A percentile compares a stretch with the other conserved stretches of the same genome.
These are phyloP conservation scores for Ensete glaucum DNA, from an alignment of 176 grass and related monocot genomes.

Conservation along the genomic window DNA sequence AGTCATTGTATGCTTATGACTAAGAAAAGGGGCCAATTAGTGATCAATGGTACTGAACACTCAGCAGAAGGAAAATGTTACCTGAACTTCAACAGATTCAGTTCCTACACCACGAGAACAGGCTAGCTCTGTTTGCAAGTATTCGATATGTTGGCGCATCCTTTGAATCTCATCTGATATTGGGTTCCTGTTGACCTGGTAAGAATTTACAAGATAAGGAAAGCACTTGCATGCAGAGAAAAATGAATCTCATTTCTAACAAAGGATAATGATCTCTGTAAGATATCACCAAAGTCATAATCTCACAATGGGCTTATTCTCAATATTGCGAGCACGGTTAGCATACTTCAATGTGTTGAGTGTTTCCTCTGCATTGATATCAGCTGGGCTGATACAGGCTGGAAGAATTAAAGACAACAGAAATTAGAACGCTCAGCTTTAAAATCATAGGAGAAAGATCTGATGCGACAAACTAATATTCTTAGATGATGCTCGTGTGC, in stretches of 20 bases:
- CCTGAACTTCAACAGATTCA: conserved; percentile 64
- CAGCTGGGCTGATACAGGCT: conserved; percentile 95
- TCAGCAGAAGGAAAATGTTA: conserved; percentile 14
- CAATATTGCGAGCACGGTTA: conserved; percentile 90
- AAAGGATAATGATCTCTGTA: neutral
- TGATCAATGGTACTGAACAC: no score
- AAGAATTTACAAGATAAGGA: conserved; percentile 11
- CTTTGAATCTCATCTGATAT: conserved; percentile 95
- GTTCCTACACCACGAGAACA: conserved; percentile 61
- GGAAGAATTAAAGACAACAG: conserved; percentile 32
- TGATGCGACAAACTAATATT: no score
- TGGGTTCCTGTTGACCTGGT: conserved; percentile 92
- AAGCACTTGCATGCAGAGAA: conserved; percentile 5
- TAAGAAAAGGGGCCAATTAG: no score
- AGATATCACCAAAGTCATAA: neutral
- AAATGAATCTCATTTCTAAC: neutral
- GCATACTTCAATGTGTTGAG: conserved; percentile 95
- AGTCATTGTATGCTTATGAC: no score
- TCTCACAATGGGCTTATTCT: conserved; percentile 87
- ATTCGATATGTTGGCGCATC: conserved; percentile 85
- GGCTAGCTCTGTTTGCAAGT: conserved; percentile 75
- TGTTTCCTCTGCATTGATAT: conserved; percentile 96
- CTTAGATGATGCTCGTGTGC: no score
- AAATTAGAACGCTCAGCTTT: neutral
- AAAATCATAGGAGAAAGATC: no score